Evolutionary conservation across 23 red algal species (phyloP), one percentile per base, ranked within the genome.

Genomic region (Gracilaria domingensis): DNA sequence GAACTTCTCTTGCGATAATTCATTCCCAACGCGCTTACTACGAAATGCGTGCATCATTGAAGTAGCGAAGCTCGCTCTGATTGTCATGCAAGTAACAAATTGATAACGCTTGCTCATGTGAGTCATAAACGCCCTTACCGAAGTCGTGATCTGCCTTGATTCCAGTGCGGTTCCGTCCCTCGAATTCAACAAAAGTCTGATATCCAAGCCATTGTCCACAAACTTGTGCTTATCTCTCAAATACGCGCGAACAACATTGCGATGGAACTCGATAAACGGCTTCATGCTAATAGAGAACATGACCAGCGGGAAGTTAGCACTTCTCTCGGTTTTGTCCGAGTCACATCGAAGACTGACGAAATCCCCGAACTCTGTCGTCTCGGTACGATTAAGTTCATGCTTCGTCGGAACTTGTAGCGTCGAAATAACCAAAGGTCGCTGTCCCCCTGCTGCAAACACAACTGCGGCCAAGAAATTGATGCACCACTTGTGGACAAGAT

Each of bases 401-500:
- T 24, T 11, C 20, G 48, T 39, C 32, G 79, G 79, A 1, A 29
- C 4, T 30, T 83, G 44, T 33, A 83, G 29, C 0, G 24, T 12
- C 2, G 79, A 17, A 62, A 57, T 57, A 57, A 30, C 79, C 40
- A 64, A 4, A 4, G 57, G 79, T 36, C 79, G 50, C 29, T 83
- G 79, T 50, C 79, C 79, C 1, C 79, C 79, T 4, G 53, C 7
- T 1, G 79, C 16, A 28, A 83, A 65, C 5, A 42, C 79, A 30
- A 83, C 36, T 8, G 54, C 26, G 5, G 25, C 49, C 50, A 83
- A 14, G 13, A 83, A 62, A 30, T 83, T 83, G 0, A 83, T 9
- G 32, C 79, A 83, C 79, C 79, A 83, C 79, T 83, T 83, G 54
- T 83, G 29, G 3, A 48, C 13, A 8, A 79, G 37, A 26, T 29